Evolutionary conservation across 306 rosid genomes (phyloP).

Genomic region (Dryas octopetala): DNA sequence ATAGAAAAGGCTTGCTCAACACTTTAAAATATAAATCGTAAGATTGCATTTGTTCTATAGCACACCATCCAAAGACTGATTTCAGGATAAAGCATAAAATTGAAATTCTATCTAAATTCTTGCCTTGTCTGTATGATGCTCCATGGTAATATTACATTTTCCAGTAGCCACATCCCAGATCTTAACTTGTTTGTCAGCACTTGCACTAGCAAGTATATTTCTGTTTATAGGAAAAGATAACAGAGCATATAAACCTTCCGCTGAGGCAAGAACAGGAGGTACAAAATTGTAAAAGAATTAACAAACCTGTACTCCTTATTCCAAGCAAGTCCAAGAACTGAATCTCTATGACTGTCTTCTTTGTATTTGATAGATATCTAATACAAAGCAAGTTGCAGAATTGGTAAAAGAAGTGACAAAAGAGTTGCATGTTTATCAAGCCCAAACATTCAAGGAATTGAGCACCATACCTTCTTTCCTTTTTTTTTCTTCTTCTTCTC

Average conservation of each 20-base stretch:
- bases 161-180: constrained; percentile 85
- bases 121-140: constrained; percentile 91
- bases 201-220: constrained; percentile 89
- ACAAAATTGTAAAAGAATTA: constrained; percentile 13
- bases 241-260: constrained; percentile 10
- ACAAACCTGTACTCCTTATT: constrained; percentile 81
- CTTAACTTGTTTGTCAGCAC: constrained; percentile 84
- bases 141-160: constrained; percentile 72
- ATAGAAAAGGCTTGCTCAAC: background rate
- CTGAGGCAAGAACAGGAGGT: constrained; percentile 16
- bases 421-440: background rate
- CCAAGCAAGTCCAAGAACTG: constrained; percentile 97
- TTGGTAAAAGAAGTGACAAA: constrained; percentile 24
- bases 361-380: constrained; percentile 67
- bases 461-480: constrained; percentile 55
- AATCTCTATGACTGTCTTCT: constrained; percentile 79
- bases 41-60: background rate
- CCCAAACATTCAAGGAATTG: constrained; percentile 18
- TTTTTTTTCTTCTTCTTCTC: constrained; percentile 54
- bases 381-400: constrained; percentile 27
- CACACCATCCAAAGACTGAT: background rate
- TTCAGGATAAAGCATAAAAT: background rate
- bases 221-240: constrained; percentile 32
- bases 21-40: background rate
- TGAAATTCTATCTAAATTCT: constrained; percentile 17